phyloP scores from a whole-genome alignment of 2,329 filamentous ascomycete genomes.

The Diplodia mutila region DNA sequence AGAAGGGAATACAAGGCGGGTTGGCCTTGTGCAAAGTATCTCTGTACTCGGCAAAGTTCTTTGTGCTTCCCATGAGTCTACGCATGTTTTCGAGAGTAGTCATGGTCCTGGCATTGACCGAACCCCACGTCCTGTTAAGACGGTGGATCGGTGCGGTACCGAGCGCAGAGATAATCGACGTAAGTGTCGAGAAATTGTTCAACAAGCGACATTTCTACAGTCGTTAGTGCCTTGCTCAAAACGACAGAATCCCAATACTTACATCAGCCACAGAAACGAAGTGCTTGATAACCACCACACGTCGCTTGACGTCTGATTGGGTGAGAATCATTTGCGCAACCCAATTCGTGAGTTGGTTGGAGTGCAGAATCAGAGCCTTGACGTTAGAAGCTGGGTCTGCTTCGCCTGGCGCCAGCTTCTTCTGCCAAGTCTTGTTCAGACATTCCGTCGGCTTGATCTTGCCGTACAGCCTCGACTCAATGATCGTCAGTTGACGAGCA shows the following conservation, averaged over 20 bases:
- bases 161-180: conserved; percentile 94
- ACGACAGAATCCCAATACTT: conserved; percentile 46
- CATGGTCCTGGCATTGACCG: conserved; percentile 84
- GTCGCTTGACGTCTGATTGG: conserved; percentile 91
- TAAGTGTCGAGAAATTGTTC: conserved; percentile 97
- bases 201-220: conserved; percentile 83
- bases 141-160: conserved; percentile 94
- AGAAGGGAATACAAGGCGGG: conserved; percentile 96
- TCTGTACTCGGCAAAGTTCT: conserved; percentile 97
- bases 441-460: conserved; percentile 97
- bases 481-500: conserved; percentile 95
- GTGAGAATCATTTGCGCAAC: conserved; percentile 98
- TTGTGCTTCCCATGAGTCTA: conserved; percentile 92
- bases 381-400: conserved; percentile 90
- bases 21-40: conserved; percentile 91
- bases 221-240: conserved; percentile 32
- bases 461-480: conserved; percentile 90
- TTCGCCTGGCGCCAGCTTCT: conserved; percentile 81
- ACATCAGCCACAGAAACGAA: conserved; percentile 96
- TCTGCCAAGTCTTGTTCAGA: conserved; percentile 98
- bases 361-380: conserved; percentile 94
- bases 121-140: conserved; percentile 89
- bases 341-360: conserved; percentile 99
- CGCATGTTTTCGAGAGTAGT: conserved; percentile 86
- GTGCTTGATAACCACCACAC: conserved; percentile 97